Base-by-base conservation (phyloP, 441 rosid genomes). In the Eutrema salsugineum region DNA sequence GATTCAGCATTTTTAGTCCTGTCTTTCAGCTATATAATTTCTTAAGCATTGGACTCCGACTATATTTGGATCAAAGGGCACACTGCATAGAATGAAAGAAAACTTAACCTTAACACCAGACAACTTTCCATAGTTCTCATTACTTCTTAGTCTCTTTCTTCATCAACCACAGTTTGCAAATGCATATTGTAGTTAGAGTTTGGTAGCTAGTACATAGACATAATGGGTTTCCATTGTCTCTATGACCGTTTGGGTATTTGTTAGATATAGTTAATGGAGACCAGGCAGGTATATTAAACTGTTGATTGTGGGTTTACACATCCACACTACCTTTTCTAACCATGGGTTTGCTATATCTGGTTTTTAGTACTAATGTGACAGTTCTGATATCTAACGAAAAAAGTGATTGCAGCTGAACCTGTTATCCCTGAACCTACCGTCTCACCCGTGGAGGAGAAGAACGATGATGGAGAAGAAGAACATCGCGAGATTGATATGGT, bases 391-490 rank as follows among this genome's bases (percentile, higher is more conserved):
- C 67, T 63, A 55, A 74, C 38, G 27, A 24, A 8, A 83, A 55
- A 72, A 76, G 76, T 75, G 44, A 68, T 70, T 56, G 60, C 79
- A 57, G 71, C 70, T 79, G 70, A 77, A 78, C 74, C 72, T 55
- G 15, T 27, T 79, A 6, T 55, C 51, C 63, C 58, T 50, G 19
- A 8, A 11, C 39, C 53, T 17, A 15, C 60, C 5, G 3, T 49
- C 51, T 80, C 82, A 38, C 88, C 85, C 19, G 82, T 55, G 20
- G 80, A 8, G 12, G 73, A 71, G 1, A 83, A 79, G 77, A 83
- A 79, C 42, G 83, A 82, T 1, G 96, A 86, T 19, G 87, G 33
- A 49, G 91, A 88, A 51, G 93, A 88, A 51, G 93, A 89, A 4
- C 85, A 92, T 77, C 88, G 72, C 30, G 97, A 87, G 46, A 80